A percentile compares a stretch with the other conserved stretches of the same genome.
Conservation (phyloP, 768 basidiomycete species). For the Rhizopogon rudus region DNA sequence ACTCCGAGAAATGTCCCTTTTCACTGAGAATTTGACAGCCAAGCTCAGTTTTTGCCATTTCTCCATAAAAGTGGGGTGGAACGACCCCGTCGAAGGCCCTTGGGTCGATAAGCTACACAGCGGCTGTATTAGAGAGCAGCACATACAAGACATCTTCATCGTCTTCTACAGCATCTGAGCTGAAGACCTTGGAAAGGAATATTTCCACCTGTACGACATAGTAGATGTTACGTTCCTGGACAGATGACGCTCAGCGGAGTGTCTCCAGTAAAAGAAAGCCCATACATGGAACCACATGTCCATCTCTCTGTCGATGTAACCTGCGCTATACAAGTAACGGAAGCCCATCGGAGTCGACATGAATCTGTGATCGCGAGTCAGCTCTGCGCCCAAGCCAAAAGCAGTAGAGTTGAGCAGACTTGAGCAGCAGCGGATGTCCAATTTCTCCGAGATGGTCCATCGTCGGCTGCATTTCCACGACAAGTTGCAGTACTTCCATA, state of each 20-base stretch:
- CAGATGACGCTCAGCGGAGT: conserved; percentile 6
- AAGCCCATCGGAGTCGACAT: conserved; percentile 94
- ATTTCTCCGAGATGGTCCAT: conserved; percentile 94
- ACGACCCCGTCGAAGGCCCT: conserved; percentile 84
- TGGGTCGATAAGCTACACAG: neutral
- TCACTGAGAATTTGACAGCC: conserved; percentile 90
- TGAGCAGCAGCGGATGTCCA: conserved; percentile 81
- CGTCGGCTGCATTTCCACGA: conserved; percentile 92
- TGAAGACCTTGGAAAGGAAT: conserved; percentile 79
- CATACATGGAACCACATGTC: conserved; percentile 94
- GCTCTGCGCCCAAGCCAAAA: neutral
- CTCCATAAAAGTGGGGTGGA: conserved; percentile 95
- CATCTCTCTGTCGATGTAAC: conserved; percentile 93
- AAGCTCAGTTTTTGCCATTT: conserved; percentile 94
- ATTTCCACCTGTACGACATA: conserved; percentile 95
- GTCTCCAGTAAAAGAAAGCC: neutral
- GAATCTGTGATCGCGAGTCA: conserved; percentile 50
- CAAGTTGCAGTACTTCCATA: conserved; percentile 76
- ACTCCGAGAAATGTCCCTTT: conserved; percentile 87
- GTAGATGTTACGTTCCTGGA: conserved; percentile 85
- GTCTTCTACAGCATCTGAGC: conserved; percentile 45
- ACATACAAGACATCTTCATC: conserved; percentile 62
- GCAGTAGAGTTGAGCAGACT: conserved; percentile 44
- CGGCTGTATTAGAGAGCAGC: neutral
- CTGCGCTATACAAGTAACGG: conserved; percentile 83